These are phyloP conservation scores for Solanum medicagineum DNA, from an alignment of 257 asterid species.

Conservation along the genomic window DNA sequence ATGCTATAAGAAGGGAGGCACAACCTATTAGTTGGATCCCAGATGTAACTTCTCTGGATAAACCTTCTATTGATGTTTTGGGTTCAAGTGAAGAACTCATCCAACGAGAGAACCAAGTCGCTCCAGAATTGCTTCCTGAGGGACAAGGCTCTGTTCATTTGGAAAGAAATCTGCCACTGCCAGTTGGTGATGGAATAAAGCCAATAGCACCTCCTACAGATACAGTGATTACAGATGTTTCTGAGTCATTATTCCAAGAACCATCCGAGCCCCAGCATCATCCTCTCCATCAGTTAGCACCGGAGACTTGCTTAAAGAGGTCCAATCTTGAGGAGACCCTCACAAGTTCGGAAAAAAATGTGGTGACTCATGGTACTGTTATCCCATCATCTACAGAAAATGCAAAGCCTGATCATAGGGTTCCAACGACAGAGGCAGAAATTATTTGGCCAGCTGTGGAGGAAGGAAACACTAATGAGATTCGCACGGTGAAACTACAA, in stretches of 20 bases:
- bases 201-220: not conserved
- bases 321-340: constrained; percentile 5
- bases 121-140: constrained; percentile 13
- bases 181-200: not conserved
- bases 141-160: constrained; percentile 11
- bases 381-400: constrained; percentile 9
- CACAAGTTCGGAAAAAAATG: not conserved
- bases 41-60: constrained; percentile 6
- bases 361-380: not conserved
- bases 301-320: constrained; percentile 7
- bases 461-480: constrained; percentile 27
- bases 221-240: not conserved
- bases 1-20: not conserved
- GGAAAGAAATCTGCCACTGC: constrained; percentile 8
- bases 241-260: constrained; percentile 3
- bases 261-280: not conserved
- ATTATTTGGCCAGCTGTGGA: constrained; percentile 27
- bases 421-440: constrained; percentile 23
- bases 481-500: constrained; percentile 35
- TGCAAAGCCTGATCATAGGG: constrained; percentile 8
- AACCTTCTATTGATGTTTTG: constrained; percentile 7
- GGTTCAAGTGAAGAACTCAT: constrained; percentile 14
- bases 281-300: constrained; percentile 3
- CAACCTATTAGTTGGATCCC: constrained; percentile 8
- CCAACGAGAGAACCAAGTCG: constrained; percentile 7